A percentile compares a stretch with the other conserved stretches of the same genome.
Evolutionary conservation across 108 stramenopile genomes (phyloP).

Genomic region (Nitzschia inconspicua): DNA sequence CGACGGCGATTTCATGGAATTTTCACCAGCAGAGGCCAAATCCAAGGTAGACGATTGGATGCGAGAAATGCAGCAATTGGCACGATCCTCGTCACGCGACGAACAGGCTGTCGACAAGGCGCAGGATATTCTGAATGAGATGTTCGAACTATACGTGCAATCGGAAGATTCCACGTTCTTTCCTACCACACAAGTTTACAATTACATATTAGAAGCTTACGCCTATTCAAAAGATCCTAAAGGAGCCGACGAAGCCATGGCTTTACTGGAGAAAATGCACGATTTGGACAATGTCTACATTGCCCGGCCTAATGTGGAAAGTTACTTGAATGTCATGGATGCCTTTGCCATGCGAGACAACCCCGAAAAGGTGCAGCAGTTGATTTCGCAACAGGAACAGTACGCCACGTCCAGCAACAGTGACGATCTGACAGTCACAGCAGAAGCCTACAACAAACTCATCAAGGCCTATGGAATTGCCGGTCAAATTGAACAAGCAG

Average conservation of each 20-base stretch:
- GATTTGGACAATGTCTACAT: conserved; percentile 5
- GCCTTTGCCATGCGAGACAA: conserved; percentile 39
- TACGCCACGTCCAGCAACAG: conserved; percentile 9
- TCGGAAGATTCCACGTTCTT: conserved; percentile 19
- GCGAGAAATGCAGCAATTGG: conserved; percentile 8
- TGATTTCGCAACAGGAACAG: conserved; percentile 17
- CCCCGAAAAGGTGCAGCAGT: conserved; percentile 24
- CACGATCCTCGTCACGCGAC: conserved; percentile 7
- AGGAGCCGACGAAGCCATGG: conserved; percentile 25
- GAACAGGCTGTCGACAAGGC: conserved; percentile 15
- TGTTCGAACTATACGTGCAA: conserved; percentile 28
- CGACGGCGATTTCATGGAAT: neutral
- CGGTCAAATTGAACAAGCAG: conserved; percentile 23
- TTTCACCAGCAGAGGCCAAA: conserved; percentile 1
- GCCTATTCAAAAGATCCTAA: conserved; percentile 25
- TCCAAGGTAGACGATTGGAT: conserved; percentile 22
- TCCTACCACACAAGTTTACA: conserved; percentile 35
- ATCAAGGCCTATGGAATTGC: conserved; percentile 34
- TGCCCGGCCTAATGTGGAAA: conserved; percentile 26
- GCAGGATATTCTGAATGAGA: conserved; percentile 39
- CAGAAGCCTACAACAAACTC: conserved; percentile 30
- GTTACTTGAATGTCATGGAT: conserved; percentile 42
- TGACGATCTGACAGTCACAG: neutral
- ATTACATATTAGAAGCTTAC: conserved; percentile 32
- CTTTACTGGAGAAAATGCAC: conserved; percentile 30